phyloP scores from a whole-genome alignment of 1,284 basidiomycete species.

The Retiboletus flavoniger region DNA sequence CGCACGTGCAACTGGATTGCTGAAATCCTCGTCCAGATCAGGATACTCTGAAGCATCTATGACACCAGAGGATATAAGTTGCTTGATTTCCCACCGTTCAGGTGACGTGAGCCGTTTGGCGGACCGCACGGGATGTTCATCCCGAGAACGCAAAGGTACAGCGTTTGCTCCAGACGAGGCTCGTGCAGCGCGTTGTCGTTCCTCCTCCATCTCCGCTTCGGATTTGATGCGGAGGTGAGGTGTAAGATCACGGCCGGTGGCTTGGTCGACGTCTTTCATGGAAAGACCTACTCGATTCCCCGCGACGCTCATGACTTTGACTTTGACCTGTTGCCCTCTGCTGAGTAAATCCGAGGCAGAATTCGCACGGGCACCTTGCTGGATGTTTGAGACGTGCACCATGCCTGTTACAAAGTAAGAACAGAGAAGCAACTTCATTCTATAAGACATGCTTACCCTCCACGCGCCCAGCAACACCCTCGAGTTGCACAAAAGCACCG shows the following conservation, averaged over 20 bases:
- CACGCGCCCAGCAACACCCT: slow-evolving; percentile 80
- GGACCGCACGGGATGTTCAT: slow-evolving; percentile 60
- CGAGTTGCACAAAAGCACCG: slow-evolving; percentile 89
- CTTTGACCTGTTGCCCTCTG: slow-evolving; percentile 84
- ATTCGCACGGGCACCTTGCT: slow-evolving; percentile 79
- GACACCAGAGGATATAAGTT: slow-evolving; percentile 94
- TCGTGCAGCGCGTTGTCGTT: slow-evolving; percentile 59
- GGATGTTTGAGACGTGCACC: slow-evolving; percentile 94
- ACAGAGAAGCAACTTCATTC: neutral
- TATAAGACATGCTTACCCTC: slow-evolving; percentile 63
- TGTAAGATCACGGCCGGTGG: slow-evolving; percentile 84
- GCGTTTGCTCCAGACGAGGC: slow-evolving; percentile 67
- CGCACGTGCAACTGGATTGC: slow-evolving; percentile 70
- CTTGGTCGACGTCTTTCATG: slow-evolving; percentile 98
- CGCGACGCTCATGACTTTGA: slow-evolving; percentile 94
- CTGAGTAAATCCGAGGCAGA: slow-evolving; percentile 85
- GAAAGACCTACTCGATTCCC: slow-evolving; percentile 82
- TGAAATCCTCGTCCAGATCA: slow-evolving; percentile 90
- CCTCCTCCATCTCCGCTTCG: slow-evolving; percentile 87
- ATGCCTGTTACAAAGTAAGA: slow-evolving; percentile 58
- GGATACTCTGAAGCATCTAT: slow-evolving; percentile 94
- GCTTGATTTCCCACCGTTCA: slow-evolving; percentile 99
- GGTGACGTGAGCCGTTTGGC: slow-evolving; percentile 94
- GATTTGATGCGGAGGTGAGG: slow-evolving; percentile 93
- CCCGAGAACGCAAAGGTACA: slow-evolving; percentile 57